Conservation (phyloP, 192 early-diverging fungal species). For the Chytriomyces hyalinus region DNA sequence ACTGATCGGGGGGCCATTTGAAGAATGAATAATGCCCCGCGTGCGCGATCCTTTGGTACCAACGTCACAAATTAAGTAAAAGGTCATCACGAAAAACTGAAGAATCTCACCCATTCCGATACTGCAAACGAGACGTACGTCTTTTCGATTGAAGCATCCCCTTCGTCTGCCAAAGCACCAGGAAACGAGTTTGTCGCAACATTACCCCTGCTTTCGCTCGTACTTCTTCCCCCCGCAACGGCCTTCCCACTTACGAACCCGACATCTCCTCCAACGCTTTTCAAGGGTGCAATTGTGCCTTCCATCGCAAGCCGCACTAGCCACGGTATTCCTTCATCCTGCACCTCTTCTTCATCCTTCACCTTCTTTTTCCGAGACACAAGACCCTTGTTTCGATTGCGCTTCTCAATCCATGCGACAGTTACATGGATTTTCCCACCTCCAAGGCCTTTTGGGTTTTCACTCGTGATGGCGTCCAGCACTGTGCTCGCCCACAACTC, state of each 20-base stretch:
- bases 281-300: slow-evolving; percentile 45
- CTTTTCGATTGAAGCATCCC: slow-evolving; percentile 9
- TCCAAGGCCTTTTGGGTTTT: slow-evolving; percentile 23
- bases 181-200: background rate
- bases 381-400: slow-evolving; percentile 49
- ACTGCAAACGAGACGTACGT: slow-evolving; percentile 47
- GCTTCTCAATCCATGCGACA: slow-evolving; percentile 56
- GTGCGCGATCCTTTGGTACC: slow-evolving; percentile 31
- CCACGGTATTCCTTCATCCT: slow-evolving; percentile 41
- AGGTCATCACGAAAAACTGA: background rate
- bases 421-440: slow-evolving; percentile 45
- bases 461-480: slow-evolving; percentile 39
- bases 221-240: background rate
- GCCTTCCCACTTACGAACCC: background rate
- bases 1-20: slow-evolving; percentile 51
- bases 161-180: background rate
- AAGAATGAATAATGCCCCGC: slow-evolving; percentile 41
- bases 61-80: background rate
- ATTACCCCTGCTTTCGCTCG: background rate
- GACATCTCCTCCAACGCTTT: slow-evolving; percentile 12
- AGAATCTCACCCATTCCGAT: slow-evolving; percentile 42
- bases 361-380: slow-evolving; percentile 28
- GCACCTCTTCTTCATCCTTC: slow-evolving; percentile 7
- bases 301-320: slow-evolving; percentile 41
- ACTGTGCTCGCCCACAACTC: slow-evolving; percentile 44